Base-by-base conservation (phyloP, 805 yeast genomes). In the Zygoascus biomembranicola region DNA sequence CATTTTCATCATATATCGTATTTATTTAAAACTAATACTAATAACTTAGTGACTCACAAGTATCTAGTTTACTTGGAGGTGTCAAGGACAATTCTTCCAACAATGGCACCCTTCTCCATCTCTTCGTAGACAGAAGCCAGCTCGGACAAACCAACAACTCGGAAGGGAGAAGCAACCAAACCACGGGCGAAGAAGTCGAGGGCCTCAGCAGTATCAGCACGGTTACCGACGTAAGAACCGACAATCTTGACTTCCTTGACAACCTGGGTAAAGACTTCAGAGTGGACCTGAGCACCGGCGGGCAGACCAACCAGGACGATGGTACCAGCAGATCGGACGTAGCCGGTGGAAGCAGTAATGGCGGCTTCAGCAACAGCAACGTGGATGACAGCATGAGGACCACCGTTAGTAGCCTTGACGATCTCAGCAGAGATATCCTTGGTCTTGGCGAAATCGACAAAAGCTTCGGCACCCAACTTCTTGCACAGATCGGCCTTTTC, bases 71-170 rank as follows among this genome's bases (percentile, higher is more conserved):
- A 83, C 69, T 81, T 80, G 57, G 77, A 68, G 49, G 87, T 82
- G 75, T 89, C 96, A 60, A 89, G 84, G 55, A 89, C 97, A 69
- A 84, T 84, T 74, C 97, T 82, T 65, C 97, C 97, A 63, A 84
- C 79, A 66, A 89, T 84, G 76, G 85, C 80, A 66, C 95, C 95
- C 72, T 81, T 77, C 71, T 78, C 85, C 96, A 89, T 89, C 69
- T 80, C 76, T 61, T 81, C 77, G 75, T 78, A 88, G 59, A 88
- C 84, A 54, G 69, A 70, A 60, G 86, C 81, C 63, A 87, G 76
- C 65, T 81, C 81, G 55, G 89, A 80, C 63, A 87, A 77, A 55
- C 90, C 89, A 52, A 82, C 89, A 69, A 89, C 67, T 74, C 80
- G 79, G 74, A 86, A 82, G 62, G 88, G 87, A 58, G 87, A 79